These are phyloP conservation scores for Clonostachys byssicola DNA, from an alignment of 2,329 filamentous ascomycete genomes.

Conservation along the genomic window DNA sequence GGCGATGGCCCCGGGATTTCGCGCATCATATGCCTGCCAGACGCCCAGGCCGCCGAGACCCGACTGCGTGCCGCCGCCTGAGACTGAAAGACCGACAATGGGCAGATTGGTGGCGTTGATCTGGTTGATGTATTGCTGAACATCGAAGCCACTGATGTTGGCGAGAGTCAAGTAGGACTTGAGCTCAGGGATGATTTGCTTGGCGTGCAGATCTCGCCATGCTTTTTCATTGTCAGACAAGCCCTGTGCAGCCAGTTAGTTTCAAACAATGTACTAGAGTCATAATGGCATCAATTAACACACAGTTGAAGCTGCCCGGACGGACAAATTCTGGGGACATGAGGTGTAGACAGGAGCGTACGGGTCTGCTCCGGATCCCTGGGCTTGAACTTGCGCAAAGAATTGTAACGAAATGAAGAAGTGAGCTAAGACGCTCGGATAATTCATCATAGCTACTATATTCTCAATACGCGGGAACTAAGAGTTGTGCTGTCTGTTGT, in stretches of 20 bases:
- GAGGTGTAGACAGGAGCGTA: conserved; percentile 4
- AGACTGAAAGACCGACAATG: conserved; percentile 15
- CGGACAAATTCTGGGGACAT: conserved; percentile 3
- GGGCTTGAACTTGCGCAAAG: not conserved
- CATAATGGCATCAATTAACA: too few relatives aligned
- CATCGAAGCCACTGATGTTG: conserved; percentile 12
- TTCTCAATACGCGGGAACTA: too few relatives aligned
- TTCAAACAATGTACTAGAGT: too few relatives aligned
- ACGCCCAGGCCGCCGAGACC: conserved; percentile 17
- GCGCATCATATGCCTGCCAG: conserved; percentile 18
- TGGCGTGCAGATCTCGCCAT: conserved; percentile 11
- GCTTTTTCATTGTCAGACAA: conserved; percentile 11
- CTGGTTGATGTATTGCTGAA: conserved; percentile 10
- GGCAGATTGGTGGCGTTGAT: conserved; percentile 11
- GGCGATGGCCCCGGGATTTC: conserved; percentile 8
- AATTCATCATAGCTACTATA: too few relatives aligned
- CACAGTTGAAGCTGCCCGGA: conserved; percentile 2
- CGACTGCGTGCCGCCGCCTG: conserved; percentile 18
- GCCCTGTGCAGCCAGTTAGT: conserved; percentile 6
- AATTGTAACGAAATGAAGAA: too few relatives aligned
- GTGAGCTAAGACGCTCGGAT: too few relatives aligned
- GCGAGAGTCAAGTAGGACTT: conserved; percentile 11
- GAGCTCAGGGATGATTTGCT: conserved; percentile 11
- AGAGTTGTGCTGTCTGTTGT: too few relatives aligned
- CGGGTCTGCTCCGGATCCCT: conserved; percentile 1